Conservation (phyloP, 2,329 filamentous ascomycete genomes). For the Colletotrichum kahawae region DNA sequence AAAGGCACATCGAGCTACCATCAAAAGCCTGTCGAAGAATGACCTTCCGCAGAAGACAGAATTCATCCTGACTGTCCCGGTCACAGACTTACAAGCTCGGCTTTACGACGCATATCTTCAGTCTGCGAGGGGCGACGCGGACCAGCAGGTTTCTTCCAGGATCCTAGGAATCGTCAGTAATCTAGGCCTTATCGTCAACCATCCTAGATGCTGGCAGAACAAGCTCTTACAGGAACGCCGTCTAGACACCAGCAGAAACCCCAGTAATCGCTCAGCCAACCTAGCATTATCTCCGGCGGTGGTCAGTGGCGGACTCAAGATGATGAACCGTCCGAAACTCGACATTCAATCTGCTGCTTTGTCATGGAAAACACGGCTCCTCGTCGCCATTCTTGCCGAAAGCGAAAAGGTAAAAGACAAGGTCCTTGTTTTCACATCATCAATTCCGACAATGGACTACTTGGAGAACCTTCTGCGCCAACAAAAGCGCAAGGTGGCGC, state of each 20-base stretch:
- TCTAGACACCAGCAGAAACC: slow-evolving; percentile 7
- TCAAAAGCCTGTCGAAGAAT: slow-evolving; percentile 64
- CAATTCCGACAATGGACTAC: slow-evolving; percentile 71
- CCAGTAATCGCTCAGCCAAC: background rate
- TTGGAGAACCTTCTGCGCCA: slow-evolving; percentile 61
- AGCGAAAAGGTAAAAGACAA: slow-evolving; percentile 70
- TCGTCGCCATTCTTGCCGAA: slow-evolving; percentile 73
- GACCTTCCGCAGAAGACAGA: slow-evolving; percentile 79
- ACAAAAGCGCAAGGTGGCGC: slow-evolving; percentile 52
- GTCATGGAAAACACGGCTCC: slow-evolving; percentile 72
- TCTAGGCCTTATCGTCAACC: slow-evolving; percentile 56
- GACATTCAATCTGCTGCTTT: slow-evolving; percentile 51
- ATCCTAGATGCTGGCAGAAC: slow-evolving; percentile 52
- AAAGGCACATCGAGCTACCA: slow-evolving; percentile 79
- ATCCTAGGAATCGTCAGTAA: slow-evolving; percentile 42
- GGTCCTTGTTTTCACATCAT: slow-evolving; percentile 81
- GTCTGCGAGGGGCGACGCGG: background rate
- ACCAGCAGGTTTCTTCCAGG: background rate
- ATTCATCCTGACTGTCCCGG: slow-evolving; percentile 77
- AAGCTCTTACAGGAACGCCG: slow-evolving; percentile 32
- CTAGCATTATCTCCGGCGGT: background rate
- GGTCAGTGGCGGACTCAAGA: slow-evolving; percentile 32
- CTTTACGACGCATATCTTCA: slow-evolving; percentile 62
- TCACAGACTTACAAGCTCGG: slow-evolving; percentile 67
- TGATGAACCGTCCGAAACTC: slow-evolving; percentile 35